Evolutionary conservation across 2,329 filamentous ascomycete species (phyloP).

Genomic region (Clonostachys sp.): DNA sequence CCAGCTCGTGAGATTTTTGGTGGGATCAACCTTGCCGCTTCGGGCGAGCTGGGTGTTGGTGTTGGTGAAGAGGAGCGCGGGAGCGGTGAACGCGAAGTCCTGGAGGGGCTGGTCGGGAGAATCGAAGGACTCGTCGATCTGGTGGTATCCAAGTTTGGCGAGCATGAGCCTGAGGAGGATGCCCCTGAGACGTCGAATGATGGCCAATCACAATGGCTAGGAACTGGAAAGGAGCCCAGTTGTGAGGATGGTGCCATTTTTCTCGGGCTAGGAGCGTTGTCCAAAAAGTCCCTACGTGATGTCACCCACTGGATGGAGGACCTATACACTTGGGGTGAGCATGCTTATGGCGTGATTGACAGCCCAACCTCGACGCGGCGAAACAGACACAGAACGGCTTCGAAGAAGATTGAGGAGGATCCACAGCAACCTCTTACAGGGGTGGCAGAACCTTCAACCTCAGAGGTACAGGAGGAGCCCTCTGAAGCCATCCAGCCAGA

Average conservation of each 20-base stretch:
- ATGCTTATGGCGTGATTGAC: conserved; percentile 80
- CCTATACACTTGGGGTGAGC: conserved; percentile 76
- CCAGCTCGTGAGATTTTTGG: conserved; percentile 75
- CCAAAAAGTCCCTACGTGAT: conserved; percentile 64
- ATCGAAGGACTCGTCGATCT: conserved; percentile 85
- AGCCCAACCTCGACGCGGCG: conserved; percentile 65
- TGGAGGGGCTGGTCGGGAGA: conserved; percentile 79
- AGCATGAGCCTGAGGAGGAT: conserved; percentile 22
- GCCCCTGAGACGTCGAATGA: conserved; percentile 12
- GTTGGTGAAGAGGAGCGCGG: conserved; percentile 95
- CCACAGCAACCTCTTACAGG: not conserved
- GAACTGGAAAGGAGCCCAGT: conserved; percentile 60
- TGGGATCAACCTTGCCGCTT: conserved; percentile 82
- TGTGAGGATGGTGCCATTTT: conserved; percentile 84
- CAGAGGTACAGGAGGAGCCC: no score
- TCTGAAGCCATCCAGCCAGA: no score
- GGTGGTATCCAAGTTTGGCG: conserved; percentile 80
- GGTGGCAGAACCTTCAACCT: not conserved
- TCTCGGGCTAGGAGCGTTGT: conserved; percentile 71
- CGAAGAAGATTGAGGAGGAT: not conserved
- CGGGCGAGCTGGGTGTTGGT: conserved; percentile 87
- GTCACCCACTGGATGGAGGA: conserved; percentile 85
- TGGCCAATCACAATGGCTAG: conserved; percentile 57
- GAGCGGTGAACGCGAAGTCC: conserved; percentile 86
- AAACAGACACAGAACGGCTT: conserved; percentile 29